Conservation (phyloP, 768 basidiomycete species). For the Suillus occidentalis region DNA sequence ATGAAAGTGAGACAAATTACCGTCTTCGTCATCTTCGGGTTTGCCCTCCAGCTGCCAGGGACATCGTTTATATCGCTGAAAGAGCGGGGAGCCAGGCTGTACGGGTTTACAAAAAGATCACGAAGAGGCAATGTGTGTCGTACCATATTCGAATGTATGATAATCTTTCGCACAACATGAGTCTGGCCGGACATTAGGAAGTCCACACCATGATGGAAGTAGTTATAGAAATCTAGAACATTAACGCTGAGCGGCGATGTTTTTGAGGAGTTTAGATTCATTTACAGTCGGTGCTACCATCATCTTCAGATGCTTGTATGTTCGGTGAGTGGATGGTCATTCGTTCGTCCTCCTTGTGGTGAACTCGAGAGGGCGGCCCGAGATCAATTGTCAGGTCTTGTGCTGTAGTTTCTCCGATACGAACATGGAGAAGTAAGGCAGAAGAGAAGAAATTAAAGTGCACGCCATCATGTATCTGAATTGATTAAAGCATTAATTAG, state of each 20-base stretch:
- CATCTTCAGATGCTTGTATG: constrained; percentile 41
- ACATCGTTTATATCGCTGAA: constrained; percentile 90
- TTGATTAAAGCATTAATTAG: neutral
- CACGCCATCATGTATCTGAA: constrained; percentile 73
- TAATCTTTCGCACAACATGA: constrained; percentile 80
- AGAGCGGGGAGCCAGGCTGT: constrained; percentile 85
- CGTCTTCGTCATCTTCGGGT: constrained; percentile 84
- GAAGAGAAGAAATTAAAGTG: constrained; percentile 62
- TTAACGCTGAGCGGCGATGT: constrained; percentile 8
- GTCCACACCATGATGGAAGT: constrained; percentile 89
- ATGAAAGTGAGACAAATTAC: constrained; percentile 34
- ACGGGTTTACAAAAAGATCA: constrained; percentile 5
- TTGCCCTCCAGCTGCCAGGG: constrained; percentile 83
- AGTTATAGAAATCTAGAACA: constrained; percentile 81
- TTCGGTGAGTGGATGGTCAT: constrained; percentile 77
- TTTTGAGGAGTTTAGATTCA: constrained; percentile 6
- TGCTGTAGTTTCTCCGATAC: constrained; percentile 73
- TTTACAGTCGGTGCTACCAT: constrained; percentile 52
- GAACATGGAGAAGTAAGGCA: constrained; percentile 53
- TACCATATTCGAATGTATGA: constrained; percentile 87
- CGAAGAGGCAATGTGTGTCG: constrained; percentile 22
- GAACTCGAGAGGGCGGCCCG: constrained; percentile 72
- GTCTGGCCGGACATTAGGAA: constrained; percentile 73
- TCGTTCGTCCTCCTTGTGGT: constrained; percentile 87
- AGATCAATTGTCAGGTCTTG: constrained; percentile 81